phyloP scores from a whole-genome alignment of 129 eudicot species.

The Rutidosis leptorrhynchoides region DNA sequence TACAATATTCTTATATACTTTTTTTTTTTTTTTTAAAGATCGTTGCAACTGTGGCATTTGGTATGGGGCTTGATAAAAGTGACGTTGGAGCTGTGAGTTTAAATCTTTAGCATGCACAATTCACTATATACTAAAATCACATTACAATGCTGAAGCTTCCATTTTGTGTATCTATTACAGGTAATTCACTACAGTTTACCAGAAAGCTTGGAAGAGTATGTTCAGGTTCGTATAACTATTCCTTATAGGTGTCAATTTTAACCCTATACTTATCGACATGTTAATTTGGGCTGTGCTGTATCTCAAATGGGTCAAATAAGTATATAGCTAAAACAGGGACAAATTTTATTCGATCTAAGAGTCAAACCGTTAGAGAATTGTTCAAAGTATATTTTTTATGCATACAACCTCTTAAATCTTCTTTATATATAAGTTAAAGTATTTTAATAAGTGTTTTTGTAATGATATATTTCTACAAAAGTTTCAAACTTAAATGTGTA shows the following conservation, averaged over 20 bases:
- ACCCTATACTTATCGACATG: neutral
- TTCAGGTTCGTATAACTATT: constrained; percentile 58
- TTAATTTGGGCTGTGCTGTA: constrained; percentile 3
- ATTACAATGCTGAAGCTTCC: constrained; percentile 1
- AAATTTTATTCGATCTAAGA: neutral
- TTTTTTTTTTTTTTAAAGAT: constrained; percentile 47
- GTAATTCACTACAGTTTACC: constrained; percentile 93
- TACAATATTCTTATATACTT: constrained; percentile 12
- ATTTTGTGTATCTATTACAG: constrained; percentile 39
- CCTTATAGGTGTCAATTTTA: neutral
- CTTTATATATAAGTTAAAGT: neutral
- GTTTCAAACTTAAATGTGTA: constrained; percentile 20
- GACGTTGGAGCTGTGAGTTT: constrained; percentile 95
- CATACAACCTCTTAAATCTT: neutral
- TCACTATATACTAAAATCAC: neutral
- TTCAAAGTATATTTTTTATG: neutral
- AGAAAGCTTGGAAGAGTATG: constrained; percentile 94
- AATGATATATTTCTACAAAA: neutral
- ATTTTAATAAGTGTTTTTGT: neutral
- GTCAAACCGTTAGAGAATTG: constrained; percentile 3
- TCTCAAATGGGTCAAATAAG: constrained; percentile 2
- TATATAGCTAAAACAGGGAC: neutral
- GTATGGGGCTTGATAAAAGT: constrained; percentile 96
- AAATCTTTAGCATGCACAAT: neutral
- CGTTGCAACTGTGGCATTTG: constrained; percentile 98